Base-by-base conservation (phyloP, 805 yeast species). In the Monosporozyma unispora region DNA sequence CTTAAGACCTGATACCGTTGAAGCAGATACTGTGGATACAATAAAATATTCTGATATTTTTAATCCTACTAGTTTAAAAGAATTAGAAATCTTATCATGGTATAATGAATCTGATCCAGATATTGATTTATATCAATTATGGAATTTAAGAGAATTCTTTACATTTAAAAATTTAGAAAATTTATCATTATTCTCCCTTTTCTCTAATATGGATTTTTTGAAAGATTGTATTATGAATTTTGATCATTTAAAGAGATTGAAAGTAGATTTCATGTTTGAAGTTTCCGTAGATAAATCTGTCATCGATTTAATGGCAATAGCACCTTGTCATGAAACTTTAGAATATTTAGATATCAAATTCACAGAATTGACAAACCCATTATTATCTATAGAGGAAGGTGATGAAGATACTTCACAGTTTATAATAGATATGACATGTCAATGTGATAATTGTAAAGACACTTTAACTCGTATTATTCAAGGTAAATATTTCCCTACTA, bases 51-150 rank as follows among this genome's bases (percentile, higher is more conserved):
- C 52, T 27, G 68, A 68, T 37, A 50, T 71, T 0, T 68, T 71
- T 48, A 70, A 70, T 52, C 48, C 53, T 0, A 48, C 53, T 3
- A 43, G 45, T 14, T 53, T 71, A 47, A 59, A 63, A 48, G 57
- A 58, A 11, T 51, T 71, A 19, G 66, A 69, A 12, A 59, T 71
- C 9, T 57, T 69, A 10, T 70, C 74, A 7, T 71, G 75, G 75
- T 68, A 61, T 51, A 66, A 63, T 44, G 44, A 46, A 14, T 45
- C 23, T 12, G 52, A 52, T n/a, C 9, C 50, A 3, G 54, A 53
- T 28, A 8, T 48, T 8, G 52, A 58, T 39, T 35, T 62, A 31
- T 63, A 62, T 50, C 51, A 52, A 12, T 21, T 50, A 33, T 64
- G 63, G 62, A 55, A 52, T 12, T 48, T 66, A 22, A 50, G 56